A percentile compares a stretch with the other conserved stretches of the same genome.
These are phyloP conservation scores for Fusarium anguioides DNA, from an alignment of 2,329 filamentous ascomycete species.

Conservation along the genomic window DNA sequence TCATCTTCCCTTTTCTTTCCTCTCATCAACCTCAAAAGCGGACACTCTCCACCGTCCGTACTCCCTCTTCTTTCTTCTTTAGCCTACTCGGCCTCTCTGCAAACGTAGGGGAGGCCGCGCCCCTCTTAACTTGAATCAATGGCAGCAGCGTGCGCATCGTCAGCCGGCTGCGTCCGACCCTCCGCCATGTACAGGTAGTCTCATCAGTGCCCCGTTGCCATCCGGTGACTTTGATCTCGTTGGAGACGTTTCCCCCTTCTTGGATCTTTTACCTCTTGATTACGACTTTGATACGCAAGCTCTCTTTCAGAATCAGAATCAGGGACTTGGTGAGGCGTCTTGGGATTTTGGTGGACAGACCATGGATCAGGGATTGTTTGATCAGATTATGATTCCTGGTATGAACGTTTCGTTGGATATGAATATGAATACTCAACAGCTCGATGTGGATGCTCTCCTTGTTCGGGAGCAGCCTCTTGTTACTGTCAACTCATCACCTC, in stretches of 20 bases:
- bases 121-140: constrained; percentile 47
- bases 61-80: not conserved
- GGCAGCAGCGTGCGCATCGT: constrained; percentile 26
- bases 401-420: constrained; percentile 5
- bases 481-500: constrained; percentile 19
- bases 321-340: constrained; percentile 18
- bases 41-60: constrained; percentile 14
- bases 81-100: constrained; percentile 42
- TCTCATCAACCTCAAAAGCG: constrained; percentile 21
- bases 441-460: constrained; percentile 36
- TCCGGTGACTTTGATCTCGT: constrained; percentile 26
- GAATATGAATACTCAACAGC: constrained; percentile 7
- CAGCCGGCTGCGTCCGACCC: constrained; percentile 15
- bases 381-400: constrained; percentile 26
- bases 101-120: constrained; percentile 41
- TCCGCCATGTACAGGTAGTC: constrained; percentile 39
- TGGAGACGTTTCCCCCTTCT: constrained; percentile 14
- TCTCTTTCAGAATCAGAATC: no score
- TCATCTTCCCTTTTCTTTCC: not conserved
- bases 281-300: constrained; percentile 16
- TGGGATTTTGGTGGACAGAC: constrained; percentile 27
- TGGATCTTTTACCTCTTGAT: constrained; percentile 36
- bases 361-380: constrained; percentile 22
- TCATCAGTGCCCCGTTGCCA: constrained; percentile 22
- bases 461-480: constrained; percentile 28